Conservation (phyloP, 2,329 filamentous ascomycete genomes). For the Ilyonectria robusta region DNA sequence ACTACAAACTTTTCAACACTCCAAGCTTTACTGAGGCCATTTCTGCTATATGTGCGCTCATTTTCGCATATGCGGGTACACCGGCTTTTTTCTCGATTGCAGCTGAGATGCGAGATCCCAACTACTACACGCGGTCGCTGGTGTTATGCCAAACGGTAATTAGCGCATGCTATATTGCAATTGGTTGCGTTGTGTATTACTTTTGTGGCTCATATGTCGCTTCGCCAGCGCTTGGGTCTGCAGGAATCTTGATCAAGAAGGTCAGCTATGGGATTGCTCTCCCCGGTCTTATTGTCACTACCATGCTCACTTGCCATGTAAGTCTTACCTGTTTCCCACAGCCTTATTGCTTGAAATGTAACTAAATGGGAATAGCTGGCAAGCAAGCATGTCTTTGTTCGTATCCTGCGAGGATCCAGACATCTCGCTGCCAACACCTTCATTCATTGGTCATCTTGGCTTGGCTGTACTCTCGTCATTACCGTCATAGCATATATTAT, state of each 20-base stretch:
- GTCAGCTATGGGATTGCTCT: constrained; percentile 57
- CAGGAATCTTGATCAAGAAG: constrained; percentile 58
- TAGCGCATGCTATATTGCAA: constrained; percentile 50
- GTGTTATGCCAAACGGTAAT: constrained; percentile 47
- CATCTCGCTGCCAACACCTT: constrained; percentile 49
- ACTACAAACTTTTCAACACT: constrained; percentile 49
- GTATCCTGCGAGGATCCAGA: not conserved
- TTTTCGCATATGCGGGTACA: constrained; percentile 56
- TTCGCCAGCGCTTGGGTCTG: constrained; percentile 61
- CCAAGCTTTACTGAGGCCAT: constrained; percentile 51
- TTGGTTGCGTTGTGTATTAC: constrained; percentile 59
- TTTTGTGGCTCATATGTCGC: constrained; percentile 62
- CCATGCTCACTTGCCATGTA: constrained; percentile 46
- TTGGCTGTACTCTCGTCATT: constrained; percentile 47
- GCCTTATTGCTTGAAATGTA: not conserved
- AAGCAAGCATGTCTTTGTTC: constrained; percentile 36
- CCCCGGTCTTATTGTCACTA: constrained; percentile 47
- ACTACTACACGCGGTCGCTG: constrained; percentile 41
- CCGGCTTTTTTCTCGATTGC: constrained; percentile 52
- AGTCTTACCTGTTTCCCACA: constrained; percentile 32
- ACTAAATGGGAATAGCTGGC: constrained; percentile 19
- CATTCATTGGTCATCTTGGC: constrained; percentile 51
- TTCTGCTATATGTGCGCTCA: constrained; percentile 49
- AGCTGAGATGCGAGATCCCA: constrained; percentile 52
- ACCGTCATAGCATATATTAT: constrained; percentile 48